Base-by-base conservation (phyloP, 1,284 basidiomycete species). In the Ustilago crameri region DNA sequence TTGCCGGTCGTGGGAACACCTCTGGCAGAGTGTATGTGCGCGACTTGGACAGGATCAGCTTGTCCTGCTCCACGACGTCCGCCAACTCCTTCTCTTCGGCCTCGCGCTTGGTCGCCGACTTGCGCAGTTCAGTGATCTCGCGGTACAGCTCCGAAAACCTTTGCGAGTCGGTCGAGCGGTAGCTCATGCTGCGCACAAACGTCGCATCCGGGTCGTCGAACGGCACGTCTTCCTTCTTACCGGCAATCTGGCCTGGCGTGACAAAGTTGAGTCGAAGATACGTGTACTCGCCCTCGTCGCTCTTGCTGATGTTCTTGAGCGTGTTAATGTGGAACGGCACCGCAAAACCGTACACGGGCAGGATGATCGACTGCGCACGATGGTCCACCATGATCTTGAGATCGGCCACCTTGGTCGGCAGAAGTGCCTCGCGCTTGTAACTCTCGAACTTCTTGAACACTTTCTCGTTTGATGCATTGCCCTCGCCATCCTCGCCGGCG, bases 221-320 rank as follows among this genome's bases (percentile, higher is more conserved):
- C 0, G 96, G 96, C 90, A 94, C 97, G 75, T 99, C 96, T 82
- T 99, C 96, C 85, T 99, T 98, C 86, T 96, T 97, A 38, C 96
- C 96, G 0, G 93, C 91, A 46, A 98, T 90, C 83, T 98, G 95
- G 47, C 96, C 96, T 1, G 96, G 96, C 0, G 95, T 96, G 83
- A 98, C 94, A 86, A 98, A 97, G 85, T 98, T 98, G 85, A 99
- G 94, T 4, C 96, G 90, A 58, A 99, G 87, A 71, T 93, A 93
- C 0, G 95, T 95, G 83, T 91, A 93, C 53, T 98, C 93, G 9
- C 93, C 93, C 83, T 98, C 96, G 74, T 98, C 95, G 73, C 90
- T 95, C 86, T 98, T 98, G 86, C 91, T 94, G 34, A 91, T 92
- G 81, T 97, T 98, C 85, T 99, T 99, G 73, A 99, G 92, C 1